Base-by-base conservation (phyloP, 2,329 filamentous ascomycete species). In the Paecilomyces sp. region DNA sequence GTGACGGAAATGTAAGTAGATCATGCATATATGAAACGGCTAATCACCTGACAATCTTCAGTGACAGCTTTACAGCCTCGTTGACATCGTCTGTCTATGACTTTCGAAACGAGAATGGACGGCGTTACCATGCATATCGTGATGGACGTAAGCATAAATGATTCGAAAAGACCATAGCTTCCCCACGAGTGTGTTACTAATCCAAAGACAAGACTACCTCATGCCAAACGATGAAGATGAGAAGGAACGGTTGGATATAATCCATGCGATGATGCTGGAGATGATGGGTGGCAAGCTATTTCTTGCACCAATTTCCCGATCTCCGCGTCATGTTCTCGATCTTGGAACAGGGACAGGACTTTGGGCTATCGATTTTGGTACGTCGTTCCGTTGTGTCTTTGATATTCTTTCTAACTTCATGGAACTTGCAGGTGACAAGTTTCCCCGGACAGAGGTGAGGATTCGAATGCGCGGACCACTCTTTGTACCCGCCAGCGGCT, bases 161-260 rank as follows among this genome's bases (percentile, higher is more conserved):
- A 1, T 28, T n/a, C 54, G n/a, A 24, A 3, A 25, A 3, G 7
- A 33, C 5, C 25, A 28, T 28, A 28, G 25, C 13, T 53, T 5
- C 12, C 15, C 7, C 22, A 9, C 22, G 13, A 6, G 18, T 13
- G 11, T 30, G 2, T 22, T 11, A 9, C 41, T 47, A 22, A 47
- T 3, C 6, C 18, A 25, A 30, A 9, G 13, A 24, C 11, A 53
- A 60, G 58, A 50, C 24, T 61, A 61, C 54, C 41, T 61, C 4
- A 47, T 61, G 71, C 61, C 61, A 8, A 62, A 62, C 47, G 61
- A 62, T 51, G 61, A 62, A 22, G 47, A 60, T 18, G 62, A 63
- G 34, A 57, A 55, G 31, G 58, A 62, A 11, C 33, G 62, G 13
- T 52, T 62, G 36, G 62, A 63, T 56, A 60, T 63, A n/a, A 33